phyloP scores from a whole-genome alignment of 495 filamentous ascomycete species.

The Xylaria cubensis region DNA sequence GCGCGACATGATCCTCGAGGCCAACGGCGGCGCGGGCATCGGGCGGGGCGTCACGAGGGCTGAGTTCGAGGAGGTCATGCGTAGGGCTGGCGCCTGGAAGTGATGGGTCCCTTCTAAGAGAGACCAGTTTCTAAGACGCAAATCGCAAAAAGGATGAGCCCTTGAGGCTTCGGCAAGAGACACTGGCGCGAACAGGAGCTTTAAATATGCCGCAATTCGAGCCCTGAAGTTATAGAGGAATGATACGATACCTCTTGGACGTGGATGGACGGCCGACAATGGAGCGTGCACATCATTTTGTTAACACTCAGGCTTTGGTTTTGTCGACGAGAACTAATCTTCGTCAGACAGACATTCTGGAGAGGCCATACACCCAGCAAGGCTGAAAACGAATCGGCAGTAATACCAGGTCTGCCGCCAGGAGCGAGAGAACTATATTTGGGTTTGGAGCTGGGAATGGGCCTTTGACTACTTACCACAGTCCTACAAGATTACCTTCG shows the following conservation, averaged over 20 bases:
- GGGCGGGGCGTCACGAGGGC: constrained; percentile 73
- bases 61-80: constrained; percentile 88
- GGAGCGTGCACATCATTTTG: neutral
- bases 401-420: neutral
- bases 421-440: neutral
- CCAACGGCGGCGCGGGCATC: constrained; percentile 79
- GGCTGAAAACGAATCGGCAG: neutral
- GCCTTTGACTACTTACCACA: neutral
- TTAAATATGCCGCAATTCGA: neutral
- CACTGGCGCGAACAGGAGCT: neutral
- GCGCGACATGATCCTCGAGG: constrained; percentile 91
- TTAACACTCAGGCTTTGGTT: neutral
- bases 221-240: neutral
- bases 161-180: neutral
- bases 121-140: neutral
- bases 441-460: neutral
- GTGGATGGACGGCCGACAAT: neutral
- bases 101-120: constrained; percentile 31
- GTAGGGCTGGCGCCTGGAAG: constrained; percentile 79
- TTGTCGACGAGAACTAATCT: neutral
- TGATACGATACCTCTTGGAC: no score
- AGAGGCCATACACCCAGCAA: neutral
- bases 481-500: neutral
- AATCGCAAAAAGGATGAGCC: neutral
- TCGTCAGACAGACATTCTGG: neutral